Conservation (phyloP, 805 yeast species). For the Wickerhamiella vanderwaltii region DNA sequence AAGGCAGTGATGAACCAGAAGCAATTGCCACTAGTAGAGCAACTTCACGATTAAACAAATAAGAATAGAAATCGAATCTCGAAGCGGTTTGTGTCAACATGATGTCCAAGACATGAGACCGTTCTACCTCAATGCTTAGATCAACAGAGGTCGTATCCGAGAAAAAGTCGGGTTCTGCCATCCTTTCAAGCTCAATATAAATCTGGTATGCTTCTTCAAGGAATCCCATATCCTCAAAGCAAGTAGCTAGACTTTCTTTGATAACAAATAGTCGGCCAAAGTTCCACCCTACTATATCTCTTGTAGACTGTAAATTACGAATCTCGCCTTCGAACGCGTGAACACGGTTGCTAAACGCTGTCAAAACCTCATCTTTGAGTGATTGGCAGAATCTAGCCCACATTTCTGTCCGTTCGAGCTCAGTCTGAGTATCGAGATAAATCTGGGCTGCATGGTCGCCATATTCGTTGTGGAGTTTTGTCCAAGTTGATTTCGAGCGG, state of each 20-base stretch:
- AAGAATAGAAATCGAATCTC: constrained; percentile 30
- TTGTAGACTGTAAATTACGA: constrained; percentile 29
- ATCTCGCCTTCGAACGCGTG: constrained; percentile 32
- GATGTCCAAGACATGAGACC: constrained; percentile 22
- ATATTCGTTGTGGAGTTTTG: constrained; percentile 25
- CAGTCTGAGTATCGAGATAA: constrained; percentile 10
- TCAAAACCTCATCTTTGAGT: constrained; percentile 39
- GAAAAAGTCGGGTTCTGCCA: constrained; percentile 23
- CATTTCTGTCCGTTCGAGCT: constrained; percentile 29
- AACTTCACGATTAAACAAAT: constrained; percentile 29
- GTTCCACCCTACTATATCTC: constrained; percentile 34
- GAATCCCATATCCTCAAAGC: constrained; percentile 44
- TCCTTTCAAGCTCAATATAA: constrained; percentile 36
- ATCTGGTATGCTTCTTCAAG: constrained; percentile 47
- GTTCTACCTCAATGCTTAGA: constrained; percentile 8
- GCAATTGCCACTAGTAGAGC: constrained; percentile 24
- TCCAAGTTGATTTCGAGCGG: constrained; percentile 18
- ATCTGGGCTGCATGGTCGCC: constrained; percentile 19
- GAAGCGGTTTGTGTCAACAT: constrained; percentile 30
- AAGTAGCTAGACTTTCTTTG: constrained; percentile 40
- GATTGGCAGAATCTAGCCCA: constrained; percentile 38
- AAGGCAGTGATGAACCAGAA: constrained; percentile 19
- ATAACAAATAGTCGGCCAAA: constrained; percentile 34
- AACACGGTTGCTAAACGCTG: constrained; percentile 42
- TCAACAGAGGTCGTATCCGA: constrained; percentile 13